Base-by-base conservation (phyloP, 495 filamentous ascomycete species). In the Cercophora samala region DNA sequence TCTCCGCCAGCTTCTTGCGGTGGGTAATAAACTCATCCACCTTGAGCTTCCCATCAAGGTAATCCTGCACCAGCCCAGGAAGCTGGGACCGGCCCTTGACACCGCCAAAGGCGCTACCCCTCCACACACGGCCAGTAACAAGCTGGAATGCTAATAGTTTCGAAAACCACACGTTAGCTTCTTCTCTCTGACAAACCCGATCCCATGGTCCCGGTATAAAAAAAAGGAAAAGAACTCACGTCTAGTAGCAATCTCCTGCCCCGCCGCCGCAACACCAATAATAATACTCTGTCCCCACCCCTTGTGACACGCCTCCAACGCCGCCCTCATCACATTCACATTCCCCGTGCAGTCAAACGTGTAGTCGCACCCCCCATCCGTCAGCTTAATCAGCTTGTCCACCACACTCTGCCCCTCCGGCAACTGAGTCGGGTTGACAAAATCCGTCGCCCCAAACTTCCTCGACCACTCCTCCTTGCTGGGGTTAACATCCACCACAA, bases 21-120 rank as follows among this genome's bases (percentile, higher is more conserved):
- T 99, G 96, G 29, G 95, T 99, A 80, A 99, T 98, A 84, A 98
- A 98, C 83, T 99, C 95, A 74, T 99, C 96, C 53, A 99, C 94
- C 91, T 97, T 98, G 74, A 99, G 86, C 73, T 90, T 86, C 68
- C 93, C 93, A 24, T 83, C 83, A 77, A 96, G 84, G 78, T 99
- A 99, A 78, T 98, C 96, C 63, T 89, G 84, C 5, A 99, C 93
- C 26, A 99, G 87, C 63, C 85, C 89, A 42, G 91, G 91, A 60
- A 99, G 87, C 80, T 99, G 95, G 26, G 90, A 87, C 72, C 95
- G 93, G 67, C 95, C 95, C 84, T 99, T 99, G 84, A 99, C 93
- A 67, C 95, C 95, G 69, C 95, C 95, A 73, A 99, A 99, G 25
- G 95, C 95, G 75, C 94, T 97, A 66, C 95, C 95, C 75, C 91